Evolutionary conservation across 768 basidiomycete genomes (phyloP).

Genomic region (Sarcodon sp.): DNA sequence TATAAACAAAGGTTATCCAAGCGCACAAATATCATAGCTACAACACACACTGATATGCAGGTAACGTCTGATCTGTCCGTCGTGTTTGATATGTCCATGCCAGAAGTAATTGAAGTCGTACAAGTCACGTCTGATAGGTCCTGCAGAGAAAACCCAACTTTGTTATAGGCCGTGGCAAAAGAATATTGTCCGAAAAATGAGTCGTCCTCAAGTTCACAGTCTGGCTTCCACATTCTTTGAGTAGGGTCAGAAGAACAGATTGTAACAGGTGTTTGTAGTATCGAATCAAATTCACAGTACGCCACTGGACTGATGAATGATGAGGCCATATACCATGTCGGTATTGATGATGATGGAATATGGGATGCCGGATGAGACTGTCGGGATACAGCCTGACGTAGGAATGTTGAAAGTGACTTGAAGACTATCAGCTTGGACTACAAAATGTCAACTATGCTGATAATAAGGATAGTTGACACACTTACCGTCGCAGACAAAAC

Average conservation of each 20-base stretch:
- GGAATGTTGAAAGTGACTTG: constrained; percentile 57
- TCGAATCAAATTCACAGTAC: constrained; percentile 38
- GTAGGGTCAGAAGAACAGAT: neutral
- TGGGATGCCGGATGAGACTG: neutral
- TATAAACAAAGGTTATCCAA: constrained; percentile 12
- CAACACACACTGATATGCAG: neutral
- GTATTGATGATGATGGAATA: constrained; percentile 13
- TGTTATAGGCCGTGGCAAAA: constrained; percentile 5
- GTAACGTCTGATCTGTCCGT: neutral
- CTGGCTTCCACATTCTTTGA: constrained; percentile 19
- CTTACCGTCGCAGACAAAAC: constrained; percentile 52
- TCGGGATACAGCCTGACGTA: constrained; percentile 30
- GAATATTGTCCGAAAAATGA: constrained; percentile 15
- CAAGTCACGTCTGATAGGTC: constrained; percentile 8
- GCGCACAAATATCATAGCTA: neutral
- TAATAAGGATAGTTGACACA: neutral
- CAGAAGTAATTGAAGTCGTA: neutral
- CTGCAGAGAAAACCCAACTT: constrained; percentile 10
- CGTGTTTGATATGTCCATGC: neutral
- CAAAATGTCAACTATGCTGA: constrained; percentile 2
- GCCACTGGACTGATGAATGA: constrained; percentile 42
- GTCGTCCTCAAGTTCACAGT: constrained; percentile 22
- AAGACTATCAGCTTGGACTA: constrained; percentile 75
- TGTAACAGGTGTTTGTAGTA: constrained; percentile 16
- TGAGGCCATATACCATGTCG: constrained; percentile 53